phyloP scores from a whole-genome alignment of 1,139 yeast species.

The Diutina neorugosa region DNA sequence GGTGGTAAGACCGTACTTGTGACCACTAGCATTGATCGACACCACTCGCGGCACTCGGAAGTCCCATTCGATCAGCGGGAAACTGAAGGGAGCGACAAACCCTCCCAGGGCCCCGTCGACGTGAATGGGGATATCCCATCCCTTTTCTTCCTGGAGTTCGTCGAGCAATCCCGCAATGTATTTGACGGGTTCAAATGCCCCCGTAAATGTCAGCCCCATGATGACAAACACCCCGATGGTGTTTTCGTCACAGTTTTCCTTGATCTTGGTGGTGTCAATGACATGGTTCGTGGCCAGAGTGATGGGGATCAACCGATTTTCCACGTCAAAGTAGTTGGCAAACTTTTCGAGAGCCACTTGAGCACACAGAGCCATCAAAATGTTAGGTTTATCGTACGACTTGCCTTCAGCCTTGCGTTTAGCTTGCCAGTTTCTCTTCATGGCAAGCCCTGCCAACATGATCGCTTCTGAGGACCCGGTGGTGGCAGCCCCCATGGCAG shows the following conservation, averaged over 20 bases:
- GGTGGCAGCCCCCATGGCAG: conserved; percentile 72
- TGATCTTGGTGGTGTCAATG: conserved; percentile 47
- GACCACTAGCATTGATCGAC: conserved; percentile 88
- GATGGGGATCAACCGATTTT: conserved; percentile 64
- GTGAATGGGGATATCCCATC: conserved; percentile 66
- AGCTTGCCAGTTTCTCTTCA: conserved; percentile 83
- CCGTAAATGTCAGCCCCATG: conserved; percentile 86
- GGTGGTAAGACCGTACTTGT: conserved; percentile 80
- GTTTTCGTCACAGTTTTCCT: conserved; percentile 68
- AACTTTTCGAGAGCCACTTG: conserved; percentile 92
- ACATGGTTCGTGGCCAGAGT: conserved; percentile 47
- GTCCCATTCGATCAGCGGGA: conserved; percentile 74
- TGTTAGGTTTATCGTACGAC: conserved; percentile 59
- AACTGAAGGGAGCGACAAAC: conserved; percentile 72
- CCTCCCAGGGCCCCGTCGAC: conserved; percentile 95
- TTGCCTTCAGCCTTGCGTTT: conserved; percentile 48
- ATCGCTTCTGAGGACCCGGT: conserved; percentile 93
- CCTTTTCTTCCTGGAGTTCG: conserved; percentile 55
- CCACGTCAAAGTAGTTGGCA: conserved; percentile 89
- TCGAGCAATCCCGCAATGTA: conserved; percentile 50
- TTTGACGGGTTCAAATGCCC: conserved; percentile 75
- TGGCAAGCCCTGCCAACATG: conserved; percentile 84
- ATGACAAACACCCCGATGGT: conserved; percentile 88
- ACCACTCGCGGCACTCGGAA: conserved; percentile 65
- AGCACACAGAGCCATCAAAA: conserved; percentile 89